These are phyloP conservation scores for Metarhizium robertsii DNA, from an alignment of 2,329 filamentous ascomycete genomes.

Conservation along the genomic window DNA sequence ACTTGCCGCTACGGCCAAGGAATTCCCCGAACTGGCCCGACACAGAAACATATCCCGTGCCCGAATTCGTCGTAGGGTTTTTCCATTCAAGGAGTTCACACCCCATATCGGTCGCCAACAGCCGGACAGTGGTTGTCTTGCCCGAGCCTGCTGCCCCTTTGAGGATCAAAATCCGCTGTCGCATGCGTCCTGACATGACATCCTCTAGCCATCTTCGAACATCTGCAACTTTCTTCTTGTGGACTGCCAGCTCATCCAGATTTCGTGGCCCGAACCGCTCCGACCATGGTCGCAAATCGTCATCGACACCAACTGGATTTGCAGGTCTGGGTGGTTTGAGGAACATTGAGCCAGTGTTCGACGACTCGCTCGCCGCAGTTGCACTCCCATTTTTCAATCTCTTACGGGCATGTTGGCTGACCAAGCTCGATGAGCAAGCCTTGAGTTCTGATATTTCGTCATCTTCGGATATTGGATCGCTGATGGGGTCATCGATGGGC, in stretches of 20 bases:
- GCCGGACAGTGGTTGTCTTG: constrained; percentile 78
- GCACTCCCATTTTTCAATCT: constrained; percentile 32
- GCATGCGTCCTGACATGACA: constrained; percentile 54
- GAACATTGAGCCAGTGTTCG: constrained; percentile 41
- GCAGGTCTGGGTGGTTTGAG: constrained; percentile 31
- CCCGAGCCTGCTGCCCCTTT: constrained; percentile 87
- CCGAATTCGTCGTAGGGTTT: constrained; percentile 59
- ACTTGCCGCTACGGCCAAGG: constrained; percentile 69
- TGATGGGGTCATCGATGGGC: constrained; percentile 38
- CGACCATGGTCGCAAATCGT: constrained; percentile 71
- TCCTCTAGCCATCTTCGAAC: constrained; percentile 75
- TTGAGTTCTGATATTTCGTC: constrained; percentile 45
- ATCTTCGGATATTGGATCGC: constrained; percentile 51
- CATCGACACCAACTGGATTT: constrained; percentile 22
- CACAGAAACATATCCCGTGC: constrained; percentile 56
- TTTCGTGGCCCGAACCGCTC: constrained; percentile 70
- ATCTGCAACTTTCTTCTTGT: constrained; percentile 88
- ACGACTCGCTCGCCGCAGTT: constrained; percentile 11
- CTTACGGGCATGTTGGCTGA: constrained; percentile 47
- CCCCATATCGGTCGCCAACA: constrained; percentile 69
- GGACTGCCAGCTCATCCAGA: constrained; percentile 80
- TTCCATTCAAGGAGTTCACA: constrained; percentile 83
- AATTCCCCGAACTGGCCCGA: constrained; percentile 89
- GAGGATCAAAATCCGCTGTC: constrained; percentile 69
- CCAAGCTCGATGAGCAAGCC: constrained; percentile 41